Evolutionary conservation across 352 stramenopile species (phyloP), one percentile per base, ranked within the genome.

Genomic region (Globisporangium rhizosaccharum): DNA sequence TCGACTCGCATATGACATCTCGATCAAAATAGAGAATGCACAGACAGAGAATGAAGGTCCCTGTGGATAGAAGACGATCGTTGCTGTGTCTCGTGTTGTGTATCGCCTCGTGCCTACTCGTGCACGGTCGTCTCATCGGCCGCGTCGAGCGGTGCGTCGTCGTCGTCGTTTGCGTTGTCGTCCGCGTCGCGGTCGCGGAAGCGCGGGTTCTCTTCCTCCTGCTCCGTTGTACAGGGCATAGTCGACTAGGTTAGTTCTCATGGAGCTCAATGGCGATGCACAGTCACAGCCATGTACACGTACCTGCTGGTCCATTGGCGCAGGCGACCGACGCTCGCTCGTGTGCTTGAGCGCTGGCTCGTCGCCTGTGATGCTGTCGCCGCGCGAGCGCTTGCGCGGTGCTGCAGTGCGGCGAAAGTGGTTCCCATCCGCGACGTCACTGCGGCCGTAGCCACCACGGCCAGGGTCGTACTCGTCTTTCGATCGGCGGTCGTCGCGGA

Each of bases 391-490:
- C 66, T 93, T 93, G 30, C 63, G 63, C 8, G 73, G 70, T 9
- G 39, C 63, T 1, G 57, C 47, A 1, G 80, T 78, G 56, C 84
- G 84, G 41, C 84, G 79, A 63, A 93, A 92, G 66, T 91, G 84
- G 59, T 85, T 65, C 14, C 72, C 78, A 18, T 89, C 74, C 2
- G 80, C 70, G 56, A 77, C 69, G 48, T 82, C 79, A 62, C 71
- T 87, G 47, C 81, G 81, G 36, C 85, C 85, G 52, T 90, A 94
- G 48, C 85, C 85, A 18, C 85, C 85, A 51, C 85, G 68, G 2
- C 85, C 85, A 0, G 85, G 80, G 42, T 94, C 85, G 54, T 93
- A 94, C 59, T 94, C 85, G 57, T 94, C 82, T 61, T 90, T 88
- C 17, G 83, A 92, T 33, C 85, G 83, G 46, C 84, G 73, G 60